Evolutionary conservation across 208 protist genomes (phyloP).

Genomic region (Leptomonas pyrrhocoris): DNA sequence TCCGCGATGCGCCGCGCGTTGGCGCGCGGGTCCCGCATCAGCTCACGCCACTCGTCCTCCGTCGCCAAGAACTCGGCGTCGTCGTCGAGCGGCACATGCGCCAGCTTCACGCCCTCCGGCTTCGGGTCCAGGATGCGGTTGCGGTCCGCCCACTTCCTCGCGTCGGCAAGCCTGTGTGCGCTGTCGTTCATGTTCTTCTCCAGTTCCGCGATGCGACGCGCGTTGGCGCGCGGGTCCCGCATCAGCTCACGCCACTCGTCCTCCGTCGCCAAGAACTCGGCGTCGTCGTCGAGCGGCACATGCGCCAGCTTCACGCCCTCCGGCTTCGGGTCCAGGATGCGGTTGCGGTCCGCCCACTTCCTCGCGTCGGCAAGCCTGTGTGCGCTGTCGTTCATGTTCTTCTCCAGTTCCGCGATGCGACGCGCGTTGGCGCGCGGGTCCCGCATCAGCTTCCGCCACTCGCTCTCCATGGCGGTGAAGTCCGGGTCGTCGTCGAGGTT

Average conservation of each 20-base stretch:
- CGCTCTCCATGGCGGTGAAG: constrained; percentile 60
- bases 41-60: constrained; percentile 37
- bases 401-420: constrained; percentile 34
- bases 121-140: constrained; percentile 38
- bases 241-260: constrained; percentile 35
- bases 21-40: constrained; percentile 40
- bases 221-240: constrained; percentile 42
- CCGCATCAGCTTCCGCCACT: constrained; percentile 46
- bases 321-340: constrained; percentile 41
- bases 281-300: constrained; percentile 45
- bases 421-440: constrained; percentile 48
- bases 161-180: constrained; percentile 38
- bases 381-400: constrained; percentile 51
- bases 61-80: constrained; percentile 38
- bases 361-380: constrained; percentile 43
- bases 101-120: constrained; percentile 62
- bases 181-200: constrained; percentile 26
- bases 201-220: constrained; percentile 11
- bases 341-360: constrained; percentile 41
- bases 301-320: constrained; percentile 68
- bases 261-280: constrained; percentile 40
- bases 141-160: constrained; percentile 33
- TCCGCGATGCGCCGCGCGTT: constrained; percentile 25
- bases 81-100: constrained; percentile 47
- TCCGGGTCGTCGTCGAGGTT: constrained; percentile 57